These are phyloP conservation scores for Zea luxurians DNA, from an alignment of 176 grass and related monocot species.

Conservation along the genomic window DNA sequence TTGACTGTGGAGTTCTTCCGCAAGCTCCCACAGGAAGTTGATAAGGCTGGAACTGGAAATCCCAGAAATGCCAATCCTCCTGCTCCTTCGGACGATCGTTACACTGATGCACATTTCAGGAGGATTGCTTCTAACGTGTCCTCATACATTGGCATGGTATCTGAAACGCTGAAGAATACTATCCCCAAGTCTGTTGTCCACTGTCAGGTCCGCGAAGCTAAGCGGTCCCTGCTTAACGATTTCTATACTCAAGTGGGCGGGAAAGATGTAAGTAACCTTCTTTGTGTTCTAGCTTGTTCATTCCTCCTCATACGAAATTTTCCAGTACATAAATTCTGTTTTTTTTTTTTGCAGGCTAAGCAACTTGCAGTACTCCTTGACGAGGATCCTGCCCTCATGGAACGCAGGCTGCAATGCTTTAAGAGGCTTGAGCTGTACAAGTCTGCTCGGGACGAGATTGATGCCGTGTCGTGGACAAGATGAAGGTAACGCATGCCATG, in stretches of 20 bases:
- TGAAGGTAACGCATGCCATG: slow-evolving; percentile 23
- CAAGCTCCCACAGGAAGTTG: slow-evolving; percentile 86
- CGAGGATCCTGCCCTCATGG: slow-evolving; percentile 90
- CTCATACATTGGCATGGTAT: slow-evolving; percentile 89
- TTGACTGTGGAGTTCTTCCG: slow-evolving; percentile 92
- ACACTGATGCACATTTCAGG: slow-evolving; percentile 76
- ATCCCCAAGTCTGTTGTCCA: slow-evolving; percentile 91
- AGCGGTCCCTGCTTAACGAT: slow-evolving; percentile 67
- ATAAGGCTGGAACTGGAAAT: slow-evolving; percentile 55
- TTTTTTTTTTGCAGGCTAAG: slow-evolving; percentile 61
- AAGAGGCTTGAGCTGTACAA: slow-evolving; percentile 91
- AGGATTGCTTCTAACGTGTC: slow-evolving; percentile 92
- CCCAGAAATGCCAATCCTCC: slow-evolving; percentile 21
- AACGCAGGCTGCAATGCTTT: slow-evolving; percentile 69
- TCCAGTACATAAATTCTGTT: slow-evolving; percentile 20
- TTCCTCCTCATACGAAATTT: not conserved
- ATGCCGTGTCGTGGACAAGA: slow-evolving; percentile 64
- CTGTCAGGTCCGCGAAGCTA: slow-evolving; percentile 93
- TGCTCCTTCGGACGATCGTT: slow-evolving; percentile 58
- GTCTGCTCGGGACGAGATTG: slow-evolving; percentile 89
- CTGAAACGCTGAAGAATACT: slow-evolving; percentile 81
- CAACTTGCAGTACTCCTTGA: slow-evolving; percentile 74
- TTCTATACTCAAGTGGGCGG: slow-evolving; percentile 84
- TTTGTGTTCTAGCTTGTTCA: slow-evolving; percentile 12
- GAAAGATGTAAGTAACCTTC: slow-evolving; percentile 65